These are phyloP conservation scores for Cerioporus squamosus DNA, from an alignment of 1,284 basidiomycete genomes.

Conservation along the genomic window DNA sequence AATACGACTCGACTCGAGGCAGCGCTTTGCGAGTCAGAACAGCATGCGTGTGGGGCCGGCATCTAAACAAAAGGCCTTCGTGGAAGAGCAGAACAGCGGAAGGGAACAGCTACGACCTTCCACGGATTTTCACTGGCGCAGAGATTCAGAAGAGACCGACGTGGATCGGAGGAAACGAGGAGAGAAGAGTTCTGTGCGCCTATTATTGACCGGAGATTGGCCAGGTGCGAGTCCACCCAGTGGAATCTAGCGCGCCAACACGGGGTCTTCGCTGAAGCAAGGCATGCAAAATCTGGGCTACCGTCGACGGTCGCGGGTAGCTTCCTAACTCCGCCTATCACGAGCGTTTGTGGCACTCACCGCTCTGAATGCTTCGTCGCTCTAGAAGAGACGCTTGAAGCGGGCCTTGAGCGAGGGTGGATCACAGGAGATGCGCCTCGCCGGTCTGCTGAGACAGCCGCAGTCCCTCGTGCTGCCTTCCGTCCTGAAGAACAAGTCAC, in stretches of 20 bases:
- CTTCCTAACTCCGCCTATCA: conserved; percentile 6
- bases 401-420: too few species aligned
- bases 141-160: background rate
- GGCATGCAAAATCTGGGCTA: too few species aligned
- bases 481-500: too few species aligned
- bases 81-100: background rate
- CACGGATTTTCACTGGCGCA: background rate
- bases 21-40: background rate
- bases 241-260: background rate
- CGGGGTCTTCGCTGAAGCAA: too few species aligned
- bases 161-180: background rate
- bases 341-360: background rate
- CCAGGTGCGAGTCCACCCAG: background rate
- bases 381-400: too few species aligned
- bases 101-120: background rate
- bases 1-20: too few species aligned
- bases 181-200: background rate
- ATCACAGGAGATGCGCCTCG: too few species aligned
- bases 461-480: too few species aligned
- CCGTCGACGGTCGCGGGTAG: too few species aligned
- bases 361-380: too few species aligned
- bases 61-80: background rate
- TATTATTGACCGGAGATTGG: conserved; percentile 1
- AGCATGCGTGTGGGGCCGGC: background rate
- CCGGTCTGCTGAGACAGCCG: too few species aligned